Evolutionary conservation across 345 rosid species (phyloP).

Genomic region (Dipteronia sinensis): DNA sequence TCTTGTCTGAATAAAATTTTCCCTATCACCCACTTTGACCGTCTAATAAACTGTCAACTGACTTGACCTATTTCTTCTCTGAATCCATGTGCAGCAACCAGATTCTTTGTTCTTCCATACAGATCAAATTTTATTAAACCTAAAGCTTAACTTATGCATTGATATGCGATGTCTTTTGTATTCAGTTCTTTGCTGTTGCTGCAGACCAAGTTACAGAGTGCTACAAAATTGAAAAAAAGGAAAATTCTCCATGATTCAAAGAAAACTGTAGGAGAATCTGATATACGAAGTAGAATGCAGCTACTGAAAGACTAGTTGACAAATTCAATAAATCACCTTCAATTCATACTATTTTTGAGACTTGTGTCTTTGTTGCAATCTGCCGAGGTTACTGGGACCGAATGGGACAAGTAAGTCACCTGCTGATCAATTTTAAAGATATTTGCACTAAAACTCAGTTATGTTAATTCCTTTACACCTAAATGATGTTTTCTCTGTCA

Average conservation of each 20-base stretch:
- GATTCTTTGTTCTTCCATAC: background rate
- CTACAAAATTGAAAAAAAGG: conserved; percentile 86
- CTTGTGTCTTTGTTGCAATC: conserved; percentile 72
- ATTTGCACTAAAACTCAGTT: background rate
- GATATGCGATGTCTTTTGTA: background rate
- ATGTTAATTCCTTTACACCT: background rate
- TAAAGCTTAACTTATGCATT: background rate
- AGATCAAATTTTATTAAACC: background rate
- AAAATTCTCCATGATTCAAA: conserved; percentile 93
- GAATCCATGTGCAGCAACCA: background rate
- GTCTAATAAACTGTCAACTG: background rate
- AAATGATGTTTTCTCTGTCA: conserved; percentile 6
- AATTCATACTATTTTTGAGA: conserved; percentile 72
- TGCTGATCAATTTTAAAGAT: conserved; percentile 1
- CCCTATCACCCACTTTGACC: background rate
- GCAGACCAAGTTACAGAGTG: conserved; percentile 75
- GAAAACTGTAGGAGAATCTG: conserved; percentile 80
- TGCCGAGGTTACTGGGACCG: conserved; percentile 96
- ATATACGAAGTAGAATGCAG: conserved; percentile 74
- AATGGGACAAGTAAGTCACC: conserved; percentile 81
- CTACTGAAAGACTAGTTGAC: conserved; percentile 81
- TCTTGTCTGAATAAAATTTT: background rate
- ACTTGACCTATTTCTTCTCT: background rate
- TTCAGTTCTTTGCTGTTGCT: conserved; percentile 9
- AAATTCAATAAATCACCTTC: conserved; percentile 77